Conservation (phyloP, 306 rosid species). For the Albizia julibrissin region DNA sequence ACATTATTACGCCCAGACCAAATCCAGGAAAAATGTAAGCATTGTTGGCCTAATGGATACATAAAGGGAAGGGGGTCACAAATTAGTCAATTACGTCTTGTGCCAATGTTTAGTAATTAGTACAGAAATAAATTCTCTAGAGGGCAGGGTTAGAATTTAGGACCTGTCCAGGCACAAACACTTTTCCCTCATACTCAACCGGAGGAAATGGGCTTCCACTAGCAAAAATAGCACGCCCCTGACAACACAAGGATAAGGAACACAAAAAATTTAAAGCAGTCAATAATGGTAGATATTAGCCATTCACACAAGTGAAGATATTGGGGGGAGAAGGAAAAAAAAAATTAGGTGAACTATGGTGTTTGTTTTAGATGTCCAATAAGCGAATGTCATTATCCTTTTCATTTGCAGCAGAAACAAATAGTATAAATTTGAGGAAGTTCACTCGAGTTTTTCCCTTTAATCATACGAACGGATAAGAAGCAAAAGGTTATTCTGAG, state of each 20-base stretch:
- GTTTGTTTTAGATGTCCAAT: neutral
- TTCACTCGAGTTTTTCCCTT: neutral
- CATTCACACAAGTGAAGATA: neutral
- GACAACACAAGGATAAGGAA: slow-evolving; percentile 8
- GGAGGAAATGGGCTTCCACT: slow-evolving; percentile 93
- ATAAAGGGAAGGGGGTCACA: neutral
- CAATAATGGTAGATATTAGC: neutral
- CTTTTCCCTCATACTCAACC: slow-evolving; percentile 80
- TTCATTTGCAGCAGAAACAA: neutral
- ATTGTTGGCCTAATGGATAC: slow-evolving; percentile 72
- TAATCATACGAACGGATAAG: neutral
- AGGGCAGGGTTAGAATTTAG: slow-evolving; percentile 17
- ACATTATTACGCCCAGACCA: slow-evolving; percentile 89
- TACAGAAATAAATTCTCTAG: slow-evolving; percentile 1
- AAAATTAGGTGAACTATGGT: neutral
- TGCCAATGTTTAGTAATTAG: neutral
- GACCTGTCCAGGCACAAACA: slow-evolving; percentile 85
- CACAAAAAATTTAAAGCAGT: neutral
- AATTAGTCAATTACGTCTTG: slow-evolving; percentile 25
- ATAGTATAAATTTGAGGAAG: neutral
- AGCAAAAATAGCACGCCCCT: slow-evolving; percentile 87
- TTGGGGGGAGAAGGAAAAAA: neutral
- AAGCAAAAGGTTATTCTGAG: neutral
- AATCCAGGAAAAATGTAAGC: slow-evolving; percentile 97
- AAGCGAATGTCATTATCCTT: neutral